A percentile compares a stretch with the other conserved stretches of the same genome.
Evolutionary conservation across 2,329 filamentous ascomycete genomes (phyloP).

Genomic region (Fusarium buharicum): DNA sequence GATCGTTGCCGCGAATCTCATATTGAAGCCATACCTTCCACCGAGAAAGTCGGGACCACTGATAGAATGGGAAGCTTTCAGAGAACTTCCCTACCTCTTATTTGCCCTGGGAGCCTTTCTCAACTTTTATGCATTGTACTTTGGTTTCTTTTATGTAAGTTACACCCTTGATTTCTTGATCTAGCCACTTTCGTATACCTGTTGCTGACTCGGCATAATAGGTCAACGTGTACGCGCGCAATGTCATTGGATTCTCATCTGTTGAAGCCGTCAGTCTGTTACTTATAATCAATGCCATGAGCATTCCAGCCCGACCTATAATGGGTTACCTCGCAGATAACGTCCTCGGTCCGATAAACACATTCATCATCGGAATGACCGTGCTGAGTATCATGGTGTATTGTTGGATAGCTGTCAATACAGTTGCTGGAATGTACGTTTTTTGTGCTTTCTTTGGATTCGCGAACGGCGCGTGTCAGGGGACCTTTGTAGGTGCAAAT

Average conservation of each 20-base stretch:
- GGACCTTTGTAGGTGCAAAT: constrained; percentile 51
- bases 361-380: constrained; percentile 48
- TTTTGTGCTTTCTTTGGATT: constrained; percentile 48
- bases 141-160: constrained; percentile 57
- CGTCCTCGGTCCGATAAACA: constrained; percentile 61
- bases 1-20: constrained; percentile 52
- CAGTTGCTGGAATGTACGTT: constrained; percentile 44
- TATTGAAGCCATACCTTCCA: constrained; percentile 58
- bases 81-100: constrained; percentile 64
- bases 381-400: constrained; percentile 43
- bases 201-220: constrained; percentile 34
- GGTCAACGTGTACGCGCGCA: constrained; percentile 57
- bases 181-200: too few relatives aligned
- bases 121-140: constrained; percentile 54
- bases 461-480: constrained; percentile 44
- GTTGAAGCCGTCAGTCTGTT: constrained; percentile 66
- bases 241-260: constrained; percentile 55
- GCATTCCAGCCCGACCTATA: constrained; percentile 65
- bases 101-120: constrained; percentile 62
- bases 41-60: constrained; percentile 61
- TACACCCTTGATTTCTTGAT: constrained; percentile 48
- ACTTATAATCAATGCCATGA: constrained; percentile 72
- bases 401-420: constrained; percentile 47
- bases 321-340: constrained; percentile 69
- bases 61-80: constrained; percentile 67